A percentile compares a stretch with the other conserved stretches of the same genome.
These are phyloP conservation scores for Colletotrichum gloeosporioides DNA, from an alignment of 2,329 filamentous ascomycete species.

Conservation along the genomic window DNA sequence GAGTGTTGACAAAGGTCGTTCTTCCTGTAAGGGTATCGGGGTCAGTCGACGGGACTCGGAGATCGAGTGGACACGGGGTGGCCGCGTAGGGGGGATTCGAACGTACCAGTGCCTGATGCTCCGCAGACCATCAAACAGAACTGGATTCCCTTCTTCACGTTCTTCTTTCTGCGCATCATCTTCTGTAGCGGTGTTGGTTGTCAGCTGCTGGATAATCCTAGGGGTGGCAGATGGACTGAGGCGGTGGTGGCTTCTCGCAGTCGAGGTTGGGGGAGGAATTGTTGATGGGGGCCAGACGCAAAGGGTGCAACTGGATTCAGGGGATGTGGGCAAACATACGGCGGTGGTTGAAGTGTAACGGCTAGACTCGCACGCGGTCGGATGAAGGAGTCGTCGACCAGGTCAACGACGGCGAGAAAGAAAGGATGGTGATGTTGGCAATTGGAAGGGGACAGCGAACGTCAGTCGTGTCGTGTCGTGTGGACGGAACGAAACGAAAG, in stretches of 20 bases:
- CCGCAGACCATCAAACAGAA: constrained; percentile 99
- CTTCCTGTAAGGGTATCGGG: constrained; percentile 66
- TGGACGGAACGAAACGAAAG: constrained; percentile 17
- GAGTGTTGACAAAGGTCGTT: constrained; percentile 99
- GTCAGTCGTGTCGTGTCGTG: constrained; percentile 12
- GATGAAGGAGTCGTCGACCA: not conserved
- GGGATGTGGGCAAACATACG: constrained; percentile 15
- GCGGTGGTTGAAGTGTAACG: constrained; percentile 3
- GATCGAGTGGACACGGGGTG: not conserved
- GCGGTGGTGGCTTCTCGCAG: not conserved
- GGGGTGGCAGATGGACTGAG: constrained; percentile 5
- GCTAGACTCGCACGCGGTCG: constrained; percentile 2
- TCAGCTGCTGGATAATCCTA: constrained; percentile 30
- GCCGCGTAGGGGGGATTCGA: constrained; percentile 23
- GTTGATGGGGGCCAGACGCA: not conserved
- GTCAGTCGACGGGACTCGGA: not conserved
- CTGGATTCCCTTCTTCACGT: constrained; percentile 99
- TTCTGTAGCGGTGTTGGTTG: constrained; percentile 57
- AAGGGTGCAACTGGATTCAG: not conserved
- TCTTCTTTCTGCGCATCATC: constrained; percentile 99
- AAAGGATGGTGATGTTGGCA: not conserved
- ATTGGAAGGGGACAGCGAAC: constrained; percentile 10
- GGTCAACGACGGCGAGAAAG: constrained; percentile 11
- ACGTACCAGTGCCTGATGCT: constrained; percentile 94
- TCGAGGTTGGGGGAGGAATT: constrained; percentile 5